Conservation (phyloP, 768 basidiomycete species). For the Tricholoma terreum region DNA sequence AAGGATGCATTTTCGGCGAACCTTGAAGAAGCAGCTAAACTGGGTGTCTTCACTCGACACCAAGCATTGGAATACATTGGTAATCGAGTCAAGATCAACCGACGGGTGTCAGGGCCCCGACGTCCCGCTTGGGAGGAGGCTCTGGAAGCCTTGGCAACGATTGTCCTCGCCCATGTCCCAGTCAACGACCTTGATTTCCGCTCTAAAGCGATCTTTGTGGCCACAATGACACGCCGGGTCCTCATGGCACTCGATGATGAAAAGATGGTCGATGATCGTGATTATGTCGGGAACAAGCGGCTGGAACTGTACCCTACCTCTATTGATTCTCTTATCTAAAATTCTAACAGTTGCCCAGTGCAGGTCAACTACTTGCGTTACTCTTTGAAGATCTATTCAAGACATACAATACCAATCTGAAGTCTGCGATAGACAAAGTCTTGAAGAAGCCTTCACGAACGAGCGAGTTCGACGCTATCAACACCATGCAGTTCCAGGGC, state of each 20-base stretch:
- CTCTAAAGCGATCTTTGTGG: constrained; percentile 94
- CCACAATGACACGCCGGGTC: constrained; percentile 95
- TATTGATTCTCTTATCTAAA: constrained; percentile 6
- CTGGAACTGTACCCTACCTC: constrained; percentile 80
- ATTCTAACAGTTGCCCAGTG: constrained; percentile 45
- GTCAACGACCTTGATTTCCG: constrained; percentile 86
- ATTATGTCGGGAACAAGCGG: constrained; percentile 99
- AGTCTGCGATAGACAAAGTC: constrained; percentile 93
- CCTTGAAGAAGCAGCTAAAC: constrained; percentile 90
- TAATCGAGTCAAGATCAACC: constrained; percentile 84
- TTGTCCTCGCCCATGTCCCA: constrained; percentile 94
- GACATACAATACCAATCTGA: constrained; percentile 95
- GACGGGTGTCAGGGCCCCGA: constrained; percentile 74
- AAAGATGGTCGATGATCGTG: constrained; percentile 96
- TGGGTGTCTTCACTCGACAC: constrained; percentile 87
- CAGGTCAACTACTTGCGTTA: constrained; percentile 91
- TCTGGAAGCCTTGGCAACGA: constrained; percentile 92
- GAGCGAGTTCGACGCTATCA: constrained; percentile 91
- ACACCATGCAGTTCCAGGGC: constrained; percentile 93
- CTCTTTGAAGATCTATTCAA: constrained; percentile 99
- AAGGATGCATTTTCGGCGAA: constrained; percentile 84
- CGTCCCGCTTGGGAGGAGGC: constrained; percentile 93
- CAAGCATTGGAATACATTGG: constrained; percentile 97
- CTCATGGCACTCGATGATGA: constrained; percentile 96
- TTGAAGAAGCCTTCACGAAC: constrained; percentile 95